Conservation (phyloP, 768 basidiomycete species). For the Suillus paluster region DNA sequence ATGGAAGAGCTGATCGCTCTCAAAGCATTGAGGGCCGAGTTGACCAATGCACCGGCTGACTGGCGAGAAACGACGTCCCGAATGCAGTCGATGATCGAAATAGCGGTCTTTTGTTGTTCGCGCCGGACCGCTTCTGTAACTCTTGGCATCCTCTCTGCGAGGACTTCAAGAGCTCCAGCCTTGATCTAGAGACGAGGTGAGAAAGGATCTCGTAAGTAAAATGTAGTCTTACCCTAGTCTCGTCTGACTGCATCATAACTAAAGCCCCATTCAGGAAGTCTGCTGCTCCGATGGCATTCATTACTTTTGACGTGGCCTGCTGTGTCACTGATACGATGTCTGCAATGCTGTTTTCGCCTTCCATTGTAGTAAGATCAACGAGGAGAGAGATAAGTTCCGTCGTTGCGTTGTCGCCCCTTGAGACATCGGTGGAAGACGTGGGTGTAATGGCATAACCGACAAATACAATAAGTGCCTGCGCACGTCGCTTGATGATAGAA, state of each 20-base stretch:
- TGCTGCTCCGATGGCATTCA: slow-evolving; percentile 68
- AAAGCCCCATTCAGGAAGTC: slow-evolving; percentile 67
- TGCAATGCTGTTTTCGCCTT: slow-evolving; percentile 37
- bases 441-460: slow-evolving; percentile 55
- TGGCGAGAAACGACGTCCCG: slow-evolving; percentile 50
- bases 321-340: slow-evolving; percentile 54
- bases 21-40: slow-evolving; percentile 63
- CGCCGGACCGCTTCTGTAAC: slow-evolving; percentile 61
- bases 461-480: slow-evolving; percentile 71
- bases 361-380: slow-evolving; percentile 50
- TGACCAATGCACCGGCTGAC: slow-evolving; percentile 43
- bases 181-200: slow-evolving; percentile 51
- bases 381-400: slow-evolving; percentile 52
- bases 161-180: slow-evolving; percentile 68
- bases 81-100: slow-evolving; percentile 55
- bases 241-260: slow-evolving; percentile 58
- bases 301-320: slow-evolving; percentile 52
- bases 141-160: slow-evolving; percentile 66
- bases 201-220: slow-evolving; percentile 6
- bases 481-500: slow-evolving; percentile 56
- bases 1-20: slow-evolving; percentile 61
- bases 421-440: neutral
- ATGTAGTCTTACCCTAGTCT: slow-evolving; percentile 49
- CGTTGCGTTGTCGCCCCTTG: slow-evolving; percentile 27
- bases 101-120: slow-evolving; percentile 51